Evolutionary conservation across 2,329 filamentous ascomycete species (phyloP), one percentile per base, ranked within the genome.

Genomic region (Neobulgaria alba): DNA sequence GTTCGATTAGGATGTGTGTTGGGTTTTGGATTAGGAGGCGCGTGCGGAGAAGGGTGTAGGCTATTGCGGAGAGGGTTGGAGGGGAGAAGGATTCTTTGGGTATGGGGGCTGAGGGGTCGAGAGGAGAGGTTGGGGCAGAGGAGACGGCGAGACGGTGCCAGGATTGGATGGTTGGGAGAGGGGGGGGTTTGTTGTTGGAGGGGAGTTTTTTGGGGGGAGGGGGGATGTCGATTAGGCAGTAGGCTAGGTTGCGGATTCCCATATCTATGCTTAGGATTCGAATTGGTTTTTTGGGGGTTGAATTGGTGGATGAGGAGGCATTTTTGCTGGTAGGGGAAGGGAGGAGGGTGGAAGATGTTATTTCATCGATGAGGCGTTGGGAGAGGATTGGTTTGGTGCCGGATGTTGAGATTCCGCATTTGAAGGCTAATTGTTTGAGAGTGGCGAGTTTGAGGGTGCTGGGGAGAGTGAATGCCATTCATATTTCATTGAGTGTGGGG

Each of bases 221-320:
- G 5, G n/a, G 17, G 14, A 36, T n/a, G 16, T 56, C 51, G 5
- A 85, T 60, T 46, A 85, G 69, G 49, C 82, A 84, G 57, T 78
- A 86, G 1, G 85, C 85, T 3, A 93, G 67, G 58, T 93, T 93
- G 32, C 77, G 77, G 50, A 93, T 83, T 3, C 86, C 86, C 76
- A 92, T 82, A 59, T 93, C 86, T 47, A 93, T 82, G 57, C 84
- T 89, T 23, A 92, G 61, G 17, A 92, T 69, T 32, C 79, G 49
- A 16, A 41, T 23, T 12, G 47, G 42, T 42, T 45, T 36, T 23
- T 47, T 15, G 29, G 47, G 29, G 43, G 36, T 18, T 42, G 43
- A 54, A 48, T 14, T n/a, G 52, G 38, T 15, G 49, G 40, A 15
- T 46, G 14, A 16, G 18, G 36, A 23, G n/a, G 14, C 41, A 29